A percentile compares a stretch with the other conserved stretches of the same genome.
Conservation (phyloP, 352 stramenopile species). For the Globisporangium radiosum region DNA sequence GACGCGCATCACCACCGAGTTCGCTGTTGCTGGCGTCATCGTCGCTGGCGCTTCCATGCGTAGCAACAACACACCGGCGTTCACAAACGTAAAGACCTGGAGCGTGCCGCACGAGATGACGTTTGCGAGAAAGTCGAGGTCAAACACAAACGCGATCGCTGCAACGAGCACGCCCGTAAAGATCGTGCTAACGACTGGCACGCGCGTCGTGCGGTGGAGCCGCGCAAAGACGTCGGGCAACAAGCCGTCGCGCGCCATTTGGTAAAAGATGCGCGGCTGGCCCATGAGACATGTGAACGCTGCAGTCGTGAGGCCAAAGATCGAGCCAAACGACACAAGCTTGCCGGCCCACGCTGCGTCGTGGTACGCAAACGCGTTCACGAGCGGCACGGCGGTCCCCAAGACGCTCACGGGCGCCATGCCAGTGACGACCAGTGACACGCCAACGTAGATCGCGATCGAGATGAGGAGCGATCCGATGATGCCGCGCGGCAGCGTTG, state of each 20-base stretch:
- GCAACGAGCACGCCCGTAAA: slow-evolving; percentile 82
- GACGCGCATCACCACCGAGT: slow-evolving; percentile 31
- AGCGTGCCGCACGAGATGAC: slow-evolving; percentile 89
- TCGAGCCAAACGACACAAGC: slow-evolving; percentile 89
- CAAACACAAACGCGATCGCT: slow-evolving; percentile 81
- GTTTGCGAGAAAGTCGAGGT: slow-evolving; percentile 88
- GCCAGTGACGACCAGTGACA: slow-evolving; percentile 87
- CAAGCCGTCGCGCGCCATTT: slow-evolving; percentile 85
- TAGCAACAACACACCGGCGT: slow-evolving; percentile 85
- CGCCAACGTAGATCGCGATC: slow-evolving; percentile 86
- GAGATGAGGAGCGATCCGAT: slow-evolving; percentile 89
- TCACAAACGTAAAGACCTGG: slow-evolving; percentile 92
- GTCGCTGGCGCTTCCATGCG: slow-evolving; percentile 30
- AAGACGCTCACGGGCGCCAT: slow-evolving; percentile 75
- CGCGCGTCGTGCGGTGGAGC: slow-evolving; percentile 51
- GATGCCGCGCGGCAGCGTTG: slow-evolving; percentile 88
- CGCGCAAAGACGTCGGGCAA: slow-evolving; percentile 58
- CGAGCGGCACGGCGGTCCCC: slow-evolving; percentile 67
- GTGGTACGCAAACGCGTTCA: slow-evolving; percentile 81
- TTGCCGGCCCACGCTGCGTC: slow-evolving; percentile 60
- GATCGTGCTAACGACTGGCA: slow-evolving; percentile 79
- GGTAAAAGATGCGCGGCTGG: slow-evolving; percentile 90
- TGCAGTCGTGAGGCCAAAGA: slow-evolving; percentile 88
- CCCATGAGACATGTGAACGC: slow-evolving; percentile 91
- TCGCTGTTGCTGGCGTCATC: background rate